These are phyloP conservation scores for Russula earlei DNA, from an alignment of 768 basidiomycete genomes.

Conservation along the genomic window DNA sequence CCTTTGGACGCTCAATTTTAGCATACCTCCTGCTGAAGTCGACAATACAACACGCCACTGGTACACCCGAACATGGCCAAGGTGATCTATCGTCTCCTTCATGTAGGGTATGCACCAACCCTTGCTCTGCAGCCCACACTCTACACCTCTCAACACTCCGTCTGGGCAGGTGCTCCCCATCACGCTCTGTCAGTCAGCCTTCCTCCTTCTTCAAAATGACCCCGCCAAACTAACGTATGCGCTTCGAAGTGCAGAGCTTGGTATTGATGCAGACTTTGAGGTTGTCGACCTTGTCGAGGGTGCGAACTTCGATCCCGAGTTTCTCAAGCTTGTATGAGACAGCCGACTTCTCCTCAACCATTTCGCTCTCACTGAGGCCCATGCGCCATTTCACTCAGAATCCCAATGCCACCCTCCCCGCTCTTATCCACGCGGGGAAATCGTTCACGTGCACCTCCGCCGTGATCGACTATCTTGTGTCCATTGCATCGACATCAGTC, in stretches of 20 bases:
- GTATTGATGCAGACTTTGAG: neutral
- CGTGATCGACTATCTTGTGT: constrained; percentile 34
- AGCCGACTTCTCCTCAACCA: neutral
- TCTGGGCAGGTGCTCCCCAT: neutral
- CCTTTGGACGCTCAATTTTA: too few species aligned
- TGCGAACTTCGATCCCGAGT: neutral
- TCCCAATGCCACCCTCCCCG: constrained; percentile 12
- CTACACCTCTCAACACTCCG: neutral
- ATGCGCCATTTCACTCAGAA: constrained; percentile 17
- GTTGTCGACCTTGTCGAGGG: neutral
- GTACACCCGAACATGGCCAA: too few species aligned
- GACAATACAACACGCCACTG: too few species aligned
- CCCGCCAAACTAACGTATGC: neutral
- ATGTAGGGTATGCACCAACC: too few species aligned
- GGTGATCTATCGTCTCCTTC: too few species aligned
- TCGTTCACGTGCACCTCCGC: constrained; percentile 32
- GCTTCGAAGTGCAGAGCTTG: neutral
- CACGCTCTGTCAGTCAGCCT: neutral
- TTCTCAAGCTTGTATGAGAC: constrained; percentile 20
- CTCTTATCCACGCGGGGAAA: neutral
- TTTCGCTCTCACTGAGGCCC: neutral
- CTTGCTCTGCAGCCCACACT: constrained; percentile 8
- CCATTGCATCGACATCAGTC: constrained; percentile 31
- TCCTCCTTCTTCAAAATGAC: neutral
- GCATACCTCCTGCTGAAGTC: too few species aligned